Evolutionary conservation across 2,329 filamentous ascomycete species (phyloP), one percentile per base, ranked within the genome.

Genomic region (Alternaria arbusti): DNA sequence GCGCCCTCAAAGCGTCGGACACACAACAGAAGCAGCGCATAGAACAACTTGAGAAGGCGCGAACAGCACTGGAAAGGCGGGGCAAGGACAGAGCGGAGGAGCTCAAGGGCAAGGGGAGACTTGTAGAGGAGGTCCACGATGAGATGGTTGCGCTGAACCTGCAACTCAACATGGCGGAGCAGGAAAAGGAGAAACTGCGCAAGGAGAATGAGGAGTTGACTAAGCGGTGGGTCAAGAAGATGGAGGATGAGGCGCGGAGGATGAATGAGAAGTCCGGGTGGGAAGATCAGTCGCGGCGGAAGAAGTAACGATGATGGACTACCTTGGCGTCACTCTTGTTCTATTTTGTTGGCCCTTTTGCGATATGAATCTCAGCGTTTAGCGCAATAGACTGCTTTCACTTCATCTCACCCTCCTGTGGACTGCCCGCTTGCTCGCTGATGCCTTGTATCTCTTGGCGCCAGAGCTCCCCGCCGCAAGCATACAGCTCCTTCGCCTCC

Each of bases 121-220:
- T 97, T 68, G 86, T 97, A 3, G 91, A 94, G 84, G 88, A 95
- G 74, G 90, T 97, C 57, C 95, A 98, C 82, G 94, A 97, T 80
- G 96, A 99, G 80, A 90, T 97, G 80, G 90, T 97, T 54, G 90
- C 93, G 1, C 82, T 97, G 50, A 94, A 94, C 70, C 84, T 98
- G 69, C 92, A 98, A 80, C 85, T 97, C 46, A 94, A 96, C 70
- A 88, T 97, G 84, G 90, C 91, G 4, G 94, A 96, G 78, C 88
- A 94, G 77, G 88, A 89, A 74, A 85, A 87, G 26, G 89, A 90
- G 76, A 90, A 89, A 79, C 83, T 97, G 66, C 88, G 89, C 76
- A 86, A 85, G 63, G 96, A 98, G 78, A 98, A 98, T 76, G 90
- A 92, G 75, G 92, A 97, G 70, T 85, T 99, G 59, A 89, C 97